These are phyloP conservation scores for Rhodofomes roseus DNA, from an alignment of 1,284 basidiomycete species.

Conservation along the genomic window DNA sequence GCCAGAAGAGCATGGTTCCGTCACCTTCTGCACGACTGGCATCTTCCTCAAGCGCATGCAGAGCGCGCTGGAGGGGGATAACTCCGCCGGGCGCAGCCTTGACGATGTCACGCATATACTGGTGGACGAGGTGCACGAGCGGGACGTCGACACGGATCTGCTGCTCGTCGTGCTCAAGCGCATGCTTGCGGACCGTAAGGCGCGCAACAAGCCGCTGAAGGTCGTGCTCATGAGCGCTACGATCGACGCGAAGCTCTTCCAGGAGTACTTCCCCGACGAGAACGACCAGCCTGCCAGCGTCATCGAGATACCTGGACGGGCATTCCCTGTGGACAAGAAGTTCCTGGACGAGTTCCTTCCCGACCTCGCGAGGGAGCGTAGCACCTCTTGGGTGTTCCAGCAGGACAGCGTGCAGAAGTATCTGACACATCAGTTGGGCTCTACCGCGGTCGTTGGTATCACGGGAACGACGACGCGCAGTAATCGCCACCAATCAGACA, in stretches of 20 bases:
- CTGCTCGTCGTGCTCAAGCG: conserved; percentile 90
- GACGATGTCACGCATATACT: conserved; percentile 90
- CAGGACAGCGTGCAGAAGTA: conserved; percentile 81
- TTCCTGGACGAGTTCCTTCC: conserved; percentile 82
- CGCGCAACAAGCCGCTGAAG: conserved; percentile 77
- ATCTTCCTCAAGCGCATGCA: conserved; percentile 90
- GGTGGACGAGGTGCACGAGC: conserved; percentile 96
- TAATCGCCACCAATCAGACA: not conserved
- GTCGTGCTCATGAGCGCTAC: conserved; percentile 96
- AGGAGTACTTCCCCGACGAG: conserved; percentile 78
- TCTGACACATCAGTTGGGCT: conserved; percentile 69
- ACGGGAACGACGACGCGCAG: not conserved
- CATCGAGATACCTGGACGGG: conserved; percentile 88
- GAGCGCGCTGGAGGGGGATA: conserved; percentile 56
- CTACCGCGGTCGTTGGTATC: conserved; percentile 15
- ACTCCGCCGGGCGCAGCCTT: conserved; percentile 42
- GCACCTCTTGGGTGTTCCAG: conserved; percentile 63
- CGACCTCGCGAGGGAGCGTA: conserved; percentile 36
- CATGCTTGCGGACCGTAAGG: conserved; percentile 73
- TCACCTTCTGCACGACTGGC: conserved; percentile 95
- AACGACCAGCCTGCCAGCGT: conserved; percentile 66
- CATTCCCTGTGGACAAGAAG: conserved; percentile 82
- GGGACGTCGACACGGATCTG: conserved; percentile 93
- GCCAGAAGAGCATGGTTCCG: conserved; percentile 80
- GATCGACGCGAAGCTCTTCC: conserved; percentile 88